A percentile compares a stretch with the other conserved stretches of the same genome.
These are phyloP conservation scores for Neopestalotiopsis sp. DNA, from an alignment of 2,329 filamentous ascomycete species.

Conservation along the genomic window DNA sequence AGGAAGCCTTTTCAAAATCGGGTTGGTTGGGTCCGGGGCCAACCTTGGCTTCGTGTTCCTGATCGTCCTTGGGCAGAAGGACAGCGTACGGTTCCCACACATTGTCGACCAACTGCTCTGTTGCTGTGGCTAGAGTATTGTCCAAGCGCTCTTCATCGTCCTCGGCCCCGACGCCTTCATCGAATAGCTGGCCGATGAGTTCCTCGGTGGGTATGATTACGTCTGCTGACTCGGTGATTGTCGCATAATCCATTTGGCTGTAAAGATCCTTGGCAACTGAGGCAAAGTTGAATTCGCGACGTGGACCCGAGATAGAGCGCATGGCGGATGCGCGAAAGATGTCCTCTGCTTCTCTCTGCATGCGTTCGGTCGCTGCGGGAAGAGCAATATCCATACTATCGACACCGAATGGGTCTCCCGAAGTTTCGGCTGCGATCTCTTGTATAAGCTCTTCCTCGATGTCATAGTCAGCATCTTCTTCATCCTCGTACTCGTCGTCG, in stretches of 20 bases:
- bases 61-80: slow-evolving; percentile 51
- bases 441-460: slow-evolving; percentile 40
- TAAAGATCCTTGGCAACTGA: slow-evolving; percentile 75
- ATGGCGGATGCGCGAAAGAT: slow-evolving; percentile 59
- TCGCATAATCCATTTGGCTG: slow-evolving; percentile 59
- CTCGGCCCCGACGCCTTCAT: slow-evolving; percentile 60
- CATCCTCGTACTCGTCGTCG: slow-evolving; percentile 44
- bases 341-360: slow-evolving; percentile 60
- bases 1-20: slow-evolving; percentile 76
- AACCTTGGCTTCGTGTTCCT: slow-evolving; percentile 64
- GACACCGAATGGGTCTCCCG: slow-evolving; percentile 28
- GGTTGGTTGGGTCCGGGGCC: slow-evolving; percentile 67
- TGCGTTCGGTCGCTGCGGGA: slow-evolving; percentile 58
- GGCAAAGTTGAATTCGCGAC: slow-evolving; percentile 67
- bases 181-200: slow-evolving; percentile 68
- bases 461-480: slow-evolving; percentile 41
- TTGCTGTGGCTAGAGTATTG: slow-evolving; percentile 58
- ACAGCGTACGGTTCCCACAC: slow-evolving; percentile 62
- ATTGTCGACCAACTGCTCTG: slow-evolving; percentile 51
- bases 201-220: slow-evolving; percentile 79
- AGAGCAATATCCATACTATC: slow-evolving; percentile 59
- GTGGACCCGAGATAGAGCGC: slow-evolving; percentile 43
- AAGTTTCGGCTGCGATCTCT: slow-evolving; percentile 35
- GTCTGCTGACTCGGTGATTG: slow-evolving; percentile 70
- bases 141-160: slow-evolving; percentile 63